Evolutionary conservation across 2,329 filamentous ascomycete species (phyloP).

Genomic region (Fusarium austroafricanum): DNA sequence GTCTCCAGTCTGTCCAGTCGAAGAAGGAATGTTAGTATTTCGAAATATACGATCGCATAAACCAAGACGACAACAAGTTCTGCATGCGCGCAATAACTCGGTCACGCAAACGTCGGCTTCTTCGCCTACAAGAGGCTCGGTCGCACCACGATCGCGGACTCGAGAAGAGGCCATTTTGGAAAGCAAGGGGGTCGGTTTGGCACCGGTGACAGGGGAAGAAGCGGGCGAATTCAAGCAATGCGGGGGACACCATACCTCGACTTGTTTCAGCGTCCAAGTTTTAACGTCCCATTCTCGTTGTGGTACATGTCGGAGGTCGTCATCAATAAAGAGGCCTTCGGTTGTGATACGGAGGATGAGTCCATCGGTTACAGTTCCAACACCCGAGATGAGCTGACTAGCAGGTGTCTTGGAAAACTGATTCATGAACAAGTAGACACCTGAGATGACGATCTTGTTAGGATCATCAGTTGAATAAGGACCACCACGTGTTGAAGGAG

Average conservation of each 20-base stretch:
- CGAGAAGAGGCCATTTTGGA: constrained; percentile 61
- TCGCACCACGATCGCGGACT: constrained; percentile 61
- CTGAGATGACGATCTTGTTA: constrained; percentile 95
- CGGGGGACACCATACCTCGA: constrained; percentile 86
- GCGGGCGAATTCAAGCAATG: constrained; percentile 65
- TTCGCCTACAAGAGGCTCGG: constrained; percentile 67
- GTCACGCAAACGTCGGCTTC: constrained; percentile 74
- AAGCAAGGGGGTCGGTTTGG: constrained; percentile 57
- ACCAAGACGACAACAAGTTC: constrained; percentile 69
- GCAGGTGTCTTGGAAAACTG: constrained; percentile 87
- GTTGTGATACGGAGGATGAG: constrained; percentile 92
- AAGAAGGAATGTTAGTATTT: constrained; percentile 56
- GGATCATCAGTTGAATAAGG: constrained; percentile 90
- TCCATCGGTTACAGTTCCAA: constrained; percentile 88
- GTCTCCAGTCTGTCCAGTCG: constrained; percentile 62
- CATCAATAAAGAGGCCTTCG: constrained; percentile 96
- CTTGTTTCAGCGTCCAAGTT: constrained; percentile 93
- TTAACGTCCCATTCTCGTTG: constrained; percentile 99
- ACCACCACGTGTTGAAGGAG: constrained; percentile 78
- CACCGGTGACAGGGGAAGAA: constrained; percentile 55
- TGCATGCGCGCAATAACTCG: constrained; percentile 73
- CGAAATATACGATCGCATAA: constrained; percentile 59
- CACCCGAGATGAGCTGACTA: constrained; percentile 88
- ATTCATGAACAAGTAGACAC: constrained; percentile 93
- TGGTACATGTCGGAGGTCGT: constrained; percentile 90